These are phyloP conservation scores for Boletus austroedulis DNA, from an alignment of 1,284 basidiomycete genomes.

Conservation along the genomic window DNA sequence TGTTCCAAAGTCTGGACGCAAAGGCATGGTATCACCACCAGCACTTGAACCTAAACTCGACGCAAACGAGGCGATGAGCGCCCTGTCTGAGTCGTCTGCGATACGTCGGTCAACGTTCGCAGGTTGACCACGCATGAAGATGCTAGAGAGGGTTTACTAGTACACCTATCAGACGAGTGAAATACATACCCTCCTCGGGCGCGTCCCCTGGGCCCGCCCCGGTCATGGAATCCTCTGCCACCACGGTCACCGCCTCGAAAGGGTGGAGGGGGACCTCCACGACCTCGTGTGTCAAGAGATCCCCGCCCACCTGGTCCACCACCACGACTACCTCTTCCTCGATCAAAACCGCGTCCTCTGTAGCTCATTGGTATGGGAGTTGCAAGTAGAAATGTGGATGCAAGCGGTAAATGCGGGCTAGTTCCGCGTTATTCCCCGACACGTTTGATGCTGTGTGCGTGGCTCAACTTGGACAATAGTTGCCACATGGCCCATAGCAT, in stretches of 20 bases:
- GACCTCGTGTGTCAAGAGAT: conserved; percentile 28
- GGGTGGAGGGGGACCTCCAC: conserved; percentile 26
- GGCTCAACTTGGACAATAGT: conserved; percentile 8
- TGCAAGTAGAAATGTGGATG: background rate
- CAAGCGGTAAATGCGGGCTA: background rate
- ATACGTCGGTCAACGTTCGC: conserved; percentile 61
- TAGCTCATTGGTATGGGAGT: conserved; percentile 27
- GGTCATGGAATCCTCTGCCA: conserved; percentile 36
- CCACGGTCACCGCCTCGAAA: conserved; percentile 31
- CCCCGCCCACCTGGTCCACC: conserved; percentile 29
- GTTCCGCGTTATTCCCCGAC: conserved; percentile 1
- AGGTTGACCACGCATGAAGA: conserved; percentile 50
- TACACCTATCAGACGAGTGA: background rate
- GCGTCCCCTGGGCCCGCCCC: conserved; percentile 36
- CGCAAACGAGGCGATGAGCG: conserved; percentile 51
- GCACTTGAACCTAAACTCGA: conserved; percentile 41
- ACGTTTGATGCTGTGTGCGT: conserved; percentile 28
- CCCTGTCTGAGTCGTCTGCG: conserved; percentile 52
- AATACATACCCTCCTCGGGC: conserved; percentile 50
- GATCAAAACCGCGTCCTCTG: conserved; percentile 35
- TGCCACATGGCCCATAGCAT: conserved; percentile 5
- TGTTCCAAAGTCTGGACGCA: conserved; percentile 67
- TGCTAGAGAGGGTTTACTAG: conserved; percentile 36
- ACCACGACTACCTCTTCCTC: conserved; percentile 33
- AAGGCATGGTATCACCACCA: conserved; percentile 51